Evolutionary conservation across 2,329 filamentous ascomycete genomes (phyloP), one percentile per base, ranked within the genome.

Genomic region (Diaporthe citriasiana): DNA sequence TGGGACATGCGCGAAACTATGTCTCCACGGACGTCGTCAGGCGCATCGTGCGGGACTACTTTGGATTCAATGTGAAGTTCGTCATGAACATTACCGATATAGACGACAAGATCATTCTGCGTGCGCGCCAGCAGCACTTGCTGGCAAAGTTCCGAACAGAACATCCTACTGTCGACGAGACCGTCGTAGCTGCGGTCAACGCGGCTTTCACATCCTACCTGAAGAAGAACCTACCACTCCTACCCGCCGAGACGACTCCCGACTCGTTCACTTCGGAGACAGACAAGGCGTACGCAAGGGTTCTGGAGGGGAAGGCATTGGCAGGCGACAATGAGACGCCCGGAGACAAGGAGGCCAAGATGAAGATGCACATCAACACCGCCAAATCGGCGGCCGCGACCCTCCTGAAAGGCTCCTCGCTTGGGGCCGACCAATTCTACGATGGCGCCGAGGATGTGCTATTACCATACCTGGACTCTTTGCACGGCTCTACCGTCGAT

Each of bases 81-180:
- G 94, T 97, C 77, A 97, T 97, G 93, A 97, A 97, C 84, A 95
- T 97, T 76, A 97, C 95, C 38, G 95, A 96, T 79, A 89, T 96
- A 51, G 93, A 95, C 78, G 92, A 94, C 83, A 93, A 93, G 56
- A 76, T 92, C 79, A 91, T 91, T 76, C 81, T 92, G 19, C 85
- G 89, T 72, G 90, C 86, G 12, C 84, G 90, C 77, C 88, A 92
- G 79, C 87, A 91, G 74, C 85, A 91, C 81, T 82, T 93, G 12
- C 87, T 92, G 66, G 85, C 84, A 59, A 84, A 90, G 78, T 92
- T 89, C 79, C 85, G 86, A 25, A 83, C 85, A 77, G 91, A 91
- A 81, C 92, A 92, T 75, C 76, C 79, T n/a, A 55, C 73, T 4
- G 56, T 76, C 45, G 80, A 81, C 71, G 79, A 80, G 73, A 79